Conservation (phyloP, 331 rosid species). For the Quercus phellos region DNA sequence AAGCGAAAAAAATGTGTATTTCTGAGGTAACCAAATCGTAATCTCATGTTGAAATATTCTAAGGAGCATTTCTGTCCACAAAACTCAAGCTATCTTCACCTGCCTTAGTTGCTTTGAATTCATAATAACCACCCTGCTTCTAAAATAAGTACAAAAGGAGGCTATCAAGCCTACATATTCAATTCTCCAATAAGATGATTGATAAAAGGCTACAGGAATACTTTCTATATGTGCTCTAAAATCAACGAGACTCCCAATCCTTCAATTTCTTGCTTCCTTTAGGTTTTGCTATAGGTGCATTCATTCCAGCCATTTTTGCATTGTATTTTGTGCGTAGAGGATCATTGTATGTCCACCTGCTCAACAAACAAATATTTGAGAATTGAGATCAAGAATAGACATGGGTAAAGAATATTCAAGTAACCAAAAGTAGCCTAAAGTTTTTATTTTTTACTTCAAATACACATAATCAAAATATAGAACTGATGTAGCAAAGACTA, state of each 20-base stretch:
- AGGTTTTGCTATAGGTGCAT: constrained; percentile 64
- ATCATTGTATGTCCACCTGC: constrained; percentile 98
- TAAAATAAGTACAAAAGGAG: not conserved
- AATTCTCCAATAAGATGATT: not conserved
- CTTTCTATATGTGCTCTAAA: not conserved
- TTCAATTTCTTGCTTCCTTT: constrained; percentile 94
- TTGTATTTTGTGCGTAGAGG: constrained; percentile 94
- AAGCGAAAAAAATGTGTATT: no score
- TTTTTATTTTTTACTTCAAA: not conserved
- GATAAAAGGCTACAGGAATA: not conserved
- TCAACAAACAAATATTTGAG: constrained; percentile 9
- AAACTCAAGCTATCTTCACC: not conserved
- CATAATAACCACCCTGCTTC: not conserved
- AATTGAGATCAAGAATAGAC: not conserved
- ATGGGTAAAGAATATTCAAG: not conserved
- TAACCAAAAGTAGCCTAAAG: no score
- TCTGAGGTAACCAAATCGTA: not conserved
- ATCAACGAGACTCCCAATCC: constrained; percentile 44
- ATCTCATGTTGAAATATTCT: not conserved
- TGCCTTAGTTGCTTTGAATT: not conserved
- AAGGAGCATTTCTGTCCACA: not conserved
- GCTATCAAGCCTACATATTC: not conserved
- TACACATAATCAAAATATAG: not conserved
- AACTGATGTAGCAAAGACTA: not conserved
- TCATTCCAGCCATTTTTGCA: constrained; percentile 92